A percentile compares a stretch with the other conserved stretches of the same genome.
Evolutionary conservation across 2,329 filamentous ascomycete species (phyloP).

Genomic region (Purpureocillium lavendulum): DNA sequence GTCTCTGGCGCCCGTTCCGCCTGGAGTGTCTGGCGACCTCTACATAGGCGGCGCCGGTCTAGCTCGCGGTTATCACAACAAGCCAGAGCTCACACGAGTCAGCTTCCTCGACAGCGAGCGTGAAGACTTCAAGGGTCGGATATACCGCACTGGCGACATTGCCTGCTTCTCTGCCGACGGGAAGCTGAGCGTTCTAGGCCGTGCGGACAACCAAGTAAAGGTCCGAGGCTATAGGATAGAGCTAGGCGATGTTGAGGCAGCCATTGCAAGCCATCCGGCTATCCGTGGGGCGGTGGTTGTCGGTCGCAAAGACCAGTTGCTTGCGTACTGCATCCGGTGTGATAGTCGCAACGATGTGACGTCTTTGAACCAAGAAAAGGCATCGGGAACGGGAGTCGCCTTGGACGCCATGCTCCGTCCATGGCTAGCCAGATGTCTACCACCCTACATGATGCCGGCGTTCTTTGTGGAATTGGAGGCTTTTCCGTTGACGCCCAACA

Average conservation of each 20-base stretch:
- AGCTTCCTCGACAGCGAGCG: slow-evolving; percentile 7
- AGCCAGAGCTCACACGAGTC: slow-evolving; percentile 5
- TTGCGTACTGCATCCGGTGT: slow-evolving; percentile 8
- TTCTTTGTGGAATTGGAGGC: slow-evolving; percentile 9
- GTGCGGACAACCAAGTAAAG: slow-evolving; percentile 13
- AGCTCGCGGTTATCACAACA: slow-evolving; percentile 11
- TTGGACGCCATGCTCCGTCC: slow-evolving; percentile 3
- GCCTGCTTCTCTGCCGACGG: slow-evolving; percentile 8
- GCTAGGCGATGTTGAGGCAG: slow-evolving; percentile 12
- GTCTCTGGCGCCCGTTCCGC: slow-evolving; percentile 22
- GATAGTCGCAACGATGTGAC: not conserved
- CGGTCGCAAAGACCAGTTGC: slow-evolving; percentile 6
- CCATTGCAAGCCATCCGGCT: slow-evolving; percentile 4
- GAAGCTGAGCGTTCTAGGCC: slow-evolving; percentile 10
- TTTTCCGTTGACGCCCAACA: slow-evolving; percentile 9
- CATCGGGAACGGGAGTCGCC: not conserved
- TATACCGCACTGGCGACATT: slow-evolving; percentile 14
- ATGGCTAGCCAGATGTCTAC: slow-evolving; percentile 5
- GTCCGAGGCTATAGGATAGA: slow-evolving; percentile 13
- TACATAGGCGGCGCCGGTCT: slow-evolving; percentile 21
- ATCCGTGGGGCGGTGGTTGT: slow-evolving; percentile 7
- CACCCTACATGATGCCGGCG: slow-evolving; percentile 9
- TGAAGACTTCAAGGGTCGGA: slow-evolving; percentile 1
- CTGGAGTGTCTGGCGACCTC: slow-evolving; percentile 24
- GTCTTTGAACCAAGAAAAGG: not conserved